phyloP scores from a whole-genome alignment of 1,284 basidiomycete species.

The Ceratobasidium sp. region DNA sequence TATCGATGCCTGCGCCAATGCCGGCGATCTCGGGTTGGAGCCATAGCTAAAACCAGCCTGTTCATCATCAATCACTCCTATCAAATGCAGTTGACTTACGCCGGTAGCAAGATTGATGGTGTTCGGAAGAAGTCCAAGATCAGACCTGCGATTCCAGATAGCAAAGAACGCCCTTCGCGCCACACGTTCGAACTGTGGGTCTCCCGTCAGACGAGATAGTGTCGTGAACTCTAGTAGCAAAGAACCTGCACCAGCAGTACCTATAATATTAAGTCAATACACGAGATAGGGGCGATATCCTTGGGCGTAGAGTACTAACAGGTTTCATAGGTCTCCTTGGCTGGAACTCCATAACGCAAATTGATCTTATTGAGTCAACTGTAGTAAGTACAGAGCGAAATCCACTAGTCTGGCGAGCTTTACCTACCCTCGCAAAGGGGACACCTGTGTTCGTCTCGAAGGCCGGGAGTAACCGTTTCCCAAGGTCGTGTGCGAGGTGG shows the following conservation, averaged over 20 bases:
- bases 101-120: conserved; percentile 83
- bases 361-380: conserved; percentile 65
- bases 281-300: neutral
- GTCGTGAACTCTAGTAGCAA: conserved; percentile 93
- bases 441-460: conserved; percentile 89
- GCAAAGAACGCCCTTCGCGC: conserved; percentile 89
- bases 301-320: conserved; percentile 62
- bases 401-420: neutral
- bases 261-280: conserved; percentile 55
- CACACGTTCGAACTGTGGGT: conserved; percentile 85
- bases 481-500: conserved; percentile 84
- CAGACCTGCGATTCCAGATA: conserved; percentile 88
- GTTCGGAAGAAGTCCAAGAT: conserved; percentile 86
- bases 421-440: conserved; percentile 82
- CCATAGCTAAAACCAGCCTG: conserved; percentile 67
- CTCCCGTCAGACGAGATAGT: conserved; percentile 86
- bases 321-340: conserved; percentile 77
- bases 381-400: conserved; percentile 23
- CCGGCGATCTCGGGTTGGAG: conserved; percentile 76
- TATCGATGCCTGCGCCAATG: conserved; percentile 92
- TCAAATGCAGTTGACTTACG: conserved; percentile 59
- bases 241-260: conserved; percentile 91
- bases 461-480: conserved; percentile 83
- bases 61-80: conserved; percentile 23
- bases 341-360: conserved; percentile 73